Evolutionary conservation across 805 yeast species (phyloP), one percentile per base, ranked within the genome.

Genomic region (Komagataella mondaviorum): DNA sequence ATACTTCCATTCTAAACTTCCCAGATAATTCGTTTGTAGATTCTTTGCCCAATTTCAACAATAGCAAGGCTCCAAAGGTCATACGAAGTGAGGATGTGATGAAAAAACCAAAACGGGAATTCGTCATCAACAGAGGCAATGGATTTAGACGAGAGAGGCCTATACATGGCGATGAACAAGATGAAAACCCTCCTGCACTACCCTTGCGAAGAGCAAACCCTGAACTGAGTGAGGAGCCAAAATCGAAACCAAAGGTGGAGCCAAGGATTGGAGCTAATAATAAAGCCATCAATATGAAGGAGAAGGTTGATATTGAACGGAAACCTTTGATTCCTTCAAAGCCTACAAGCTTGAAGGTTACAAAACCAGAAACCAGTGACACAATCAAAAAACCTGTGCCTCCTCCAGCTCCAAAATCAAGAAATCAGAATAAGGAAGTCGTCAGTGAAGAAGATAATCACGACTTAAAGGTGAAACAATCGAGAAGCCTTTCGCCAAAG

Each of bases 81-180:
- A 55, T 63, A 22, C 55, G 48, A 44, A 57, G 51, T 17, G 64
- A 59, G 8, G 64, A 61, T 44, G 44, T 60, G 3, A 50, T 59
- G 53, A 54, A 54, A 24, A 51, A 55, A 4, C 23, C 45, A 2
- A n/a, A 12, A 10, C 50, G 52, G 18, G 47, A 46, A 1, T 23
- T 18, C 14, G 18, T 18, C 17, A n/a, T 24, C 4, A 47, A 51
- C 18, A 36, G 4, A 8, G 39, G 30, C n/a, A 20, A 23, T 7
- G 43, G 20, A 39, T 1, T 49, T n/a, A 18, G 30, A 36, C 39
- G 36, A 30, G 22, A 43, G 46, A 18, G 14, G 3, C 48, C 49
- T 10, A 16, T 44, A n/a, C 39, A 45, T 12, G 44, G 16, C 14
- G 23, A 17, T 12, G n/a, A 23, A 14, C 22, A 43, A 2, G 45